Evolutionary conservation across 192 early-diverging fungal genomes (phyloP).

Genomic region (Linnemannia exigua): DNA sequence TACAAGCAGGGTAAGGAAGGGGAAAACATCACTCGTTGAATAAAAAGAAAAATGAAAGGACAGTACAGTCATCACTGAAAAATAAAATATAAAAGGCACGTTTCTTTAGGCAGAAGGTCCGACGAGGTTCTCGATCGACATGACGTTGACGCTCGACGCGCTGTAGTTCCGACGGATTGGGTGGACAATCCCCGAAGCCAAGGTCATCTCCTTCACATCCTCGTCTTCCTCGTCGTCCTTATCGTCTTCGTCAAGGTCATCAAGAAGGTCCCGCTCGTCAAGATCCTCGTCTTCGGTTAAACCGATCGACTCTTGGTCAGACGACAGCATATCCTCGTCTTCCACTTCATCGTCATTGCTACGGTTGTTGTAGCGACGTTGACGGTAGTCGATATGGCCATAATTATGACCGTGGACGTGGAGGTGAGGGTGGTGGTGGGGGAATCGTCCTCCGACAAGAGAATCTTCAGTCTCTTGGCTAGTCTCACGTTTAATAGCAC

Average conservation of each 20-base stretch:
- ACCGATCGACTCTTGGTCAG: conserved; percentile 38
- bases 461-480: conserved; percentile 15
- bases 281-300: conserved; percentile 35
- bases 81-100: not conserved
- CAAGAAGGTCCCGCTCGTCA: conserved; percentile 13
- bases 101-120: conserved; percentile 20
- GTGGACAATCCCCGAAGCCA: not conserved
- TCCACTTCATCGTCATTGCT: conserved; percentile 4
- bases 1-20: not conserved
- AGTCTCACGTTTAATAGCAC: conserved; percentile 25
- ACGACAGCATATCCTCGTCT: conserved; percentile 6
- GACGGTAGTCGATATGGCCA: conserved; percentile 32
- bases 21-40: not conserved
- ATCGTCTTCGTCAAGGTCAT: conserved; percentile 15
- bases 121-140: conserved; percentile 55
- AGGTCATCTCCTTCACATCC: conserved; percentile 1
- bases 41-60: not conserved
- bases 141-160: conserved; percentile 19
- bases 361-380: not conserved
- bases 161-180: not conserved
- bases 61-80: not conserved
- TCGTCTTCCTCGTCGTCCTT: conserved; percentile 16
- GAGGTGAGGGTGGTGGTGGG: not conserved
- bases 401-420: not conserved
- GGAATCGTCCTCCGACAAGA: not conserved